Percentiles rank a stretch among this genome's conserved stretches.
These are phyloP conservation scores for Rasamsonia emersonii DNA, from an alignment of 2,329 filamentous ascomycete species.

Conservation along the genomic window DNA sequence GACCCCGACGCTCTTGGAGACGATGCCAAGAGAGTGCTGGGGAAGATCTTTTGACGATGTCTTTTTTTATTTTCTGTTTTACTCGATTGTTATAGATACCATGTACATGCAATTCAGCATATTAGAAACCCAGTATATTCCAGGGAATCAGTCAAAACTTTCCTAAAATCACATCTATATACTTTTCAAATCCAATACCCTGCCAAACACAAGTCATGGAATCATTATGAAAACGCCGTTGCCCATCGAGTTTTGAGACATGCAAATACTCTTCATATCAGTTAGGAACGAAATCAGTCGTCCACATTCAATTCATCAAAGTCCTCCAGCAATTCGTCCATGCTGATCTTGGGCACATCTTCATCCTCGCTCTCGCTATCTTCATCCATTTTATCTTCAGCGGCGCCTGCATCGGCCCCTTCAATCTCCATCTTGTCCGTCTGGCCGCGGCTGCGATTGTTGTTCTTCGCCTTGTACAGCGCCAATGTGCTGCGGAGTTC, in stretches of 20 bases:
- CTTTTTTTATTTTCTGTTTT: background rate
- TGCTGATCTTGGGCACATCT: conserved; percentile 57
- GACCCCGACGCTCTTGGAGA: conserved; percentile 21
- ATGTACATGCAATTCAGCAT: background rate
- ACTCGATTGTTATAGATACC: background rate
- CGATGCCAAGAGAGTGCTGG: conserved; percentile 36
- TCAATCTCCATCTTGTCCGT: conserved; percentile 39
- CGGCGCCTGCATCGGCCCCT: conserved; percentile 22
- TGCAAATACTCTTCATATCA: too few species aligned
- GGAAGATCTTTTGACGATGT: conserved; percentile 36
- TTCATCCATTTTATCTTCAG: conserved; percentile 44
- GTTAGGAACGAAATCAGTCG: conserved; percentile 35
- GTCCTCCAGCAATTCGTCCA: conserved; percentile 81
- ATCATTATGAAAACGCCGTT: too few species aligned
- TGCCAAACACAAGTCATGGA: too few species aligned
- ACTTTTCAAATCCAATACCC: too few species aligned
- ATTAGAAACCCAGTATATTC: too few species aligned
- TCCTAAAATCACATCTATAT: too few species aligned
- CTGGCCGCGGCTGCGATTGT: conserved; percentile 33
- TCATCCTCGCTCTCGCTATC: conserved; percentile 56
- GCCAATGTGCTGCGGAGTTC: conserved; percentile 78
- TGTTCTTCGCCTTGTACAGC: conserved; percentile 65
- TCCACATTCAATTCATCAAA: conserved; percentile 79
- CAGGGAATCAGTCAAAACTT: too few species aligned
- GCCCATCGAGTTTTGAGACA: conserved; percentile 2